Evolutionary conservation across 148 eudicot genomes (phyloP).

Genomic region (Pharnaceum exiguum): DNA sequence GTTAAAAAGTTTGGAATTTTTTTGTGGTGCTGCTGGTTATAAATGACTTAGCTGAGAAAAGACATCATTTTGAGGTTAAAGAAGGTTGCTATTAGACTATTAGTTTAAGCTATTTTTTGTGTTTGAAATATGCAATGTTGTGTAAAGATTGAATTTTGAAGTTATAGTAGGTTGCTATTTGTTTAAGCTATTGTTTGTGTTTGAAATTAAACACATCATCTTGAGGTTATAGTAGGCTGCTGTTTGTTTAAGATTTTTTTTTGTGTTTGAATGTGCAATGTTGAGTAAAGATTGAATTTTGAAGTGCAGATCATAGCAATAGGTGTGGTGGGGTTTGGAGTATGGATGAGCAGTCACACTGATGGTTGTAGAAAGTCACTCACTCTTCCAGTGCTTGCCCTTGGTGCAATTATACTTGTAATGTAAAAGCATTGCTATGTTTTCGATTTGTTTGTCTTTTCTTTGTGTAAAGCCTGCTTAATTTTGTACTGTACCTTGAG

Average conservation of each 20-base stretch:
- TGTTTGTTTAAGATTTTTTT: background rate
- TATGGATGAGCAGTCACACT: slow-evolving; percentile 87
- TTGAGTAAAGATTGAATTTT: too few relatives aligned
- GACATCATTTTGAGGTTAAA: too few relatives aligned
- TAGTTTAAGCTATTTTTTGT: too few relatives aligned
- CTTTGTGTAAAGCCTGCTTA: background rate
- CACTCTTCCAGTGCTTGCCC: slow-evolving; percentile 88
- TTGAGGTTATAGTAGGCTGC: background rate
- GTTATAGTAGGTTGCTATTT: background rate
- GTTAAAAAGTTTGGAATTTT: background rate
- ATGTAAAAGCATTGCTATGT: slow-evolving; percentile 48
- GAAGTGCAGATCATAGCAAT: slow-evolving; percentile 70
- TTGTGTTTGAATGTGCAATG: background rate
- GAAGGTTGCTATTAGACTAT: too few relatives aligned
- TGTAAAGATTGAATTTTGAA: too few relatives aligned
- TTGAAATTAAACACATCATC: too few relatives aligned
- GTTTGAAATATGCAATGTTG: too few relatives aligned
- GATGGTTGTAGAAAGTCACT: slow-evolving; percentile 87
- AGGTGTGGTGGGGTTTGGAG: slow-evolving; percentile 70
- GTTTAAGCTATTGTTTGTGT: background rate
- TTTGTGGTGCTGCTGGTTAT: background rate
- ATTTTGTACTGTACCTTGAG: background rate
- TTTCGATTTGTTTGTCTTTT: background rate
- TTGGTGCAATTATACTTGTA: slow-evolving; percentile 75
- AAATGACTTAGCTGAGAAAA: too few relatives aligned